A percentile compares a stretch with the other conserved stretches of the same genome.
Evolutionary conservation across 2,329 filamentous ascomycete species (phyloP).

Genomic region (Fusarium anguioides): DNA sequence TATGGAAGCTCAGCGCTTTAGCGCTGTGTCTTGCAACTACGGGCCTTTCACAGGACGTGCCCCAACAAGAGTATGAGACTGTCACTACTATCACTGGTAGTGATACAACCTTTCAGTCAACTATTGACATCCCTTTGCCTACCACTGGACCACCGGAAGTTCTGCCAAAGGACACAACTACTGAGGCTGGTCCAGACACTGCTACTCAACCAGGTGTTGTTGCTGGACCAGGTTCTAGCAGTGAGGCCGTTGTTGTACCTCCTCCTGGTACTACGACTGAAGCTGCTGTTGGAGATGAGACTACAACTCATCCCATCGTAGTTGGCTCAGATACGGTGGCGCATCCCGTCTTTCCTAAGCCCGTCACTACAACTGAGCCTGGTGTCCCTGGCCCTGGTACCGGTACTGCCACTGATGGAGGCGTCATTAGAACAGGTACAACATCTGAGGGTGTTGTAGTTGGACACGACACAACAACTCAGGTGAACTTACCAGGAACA

Average conservation of each 20-base stretch:
- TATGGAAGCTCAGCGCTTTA: not conserved
- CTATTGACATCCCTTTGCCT: not conserved
- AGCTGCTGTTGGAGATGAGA: not conserved
- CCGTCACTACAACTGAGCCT: not conserved
- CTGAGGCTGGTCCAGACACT: too few species aligned
- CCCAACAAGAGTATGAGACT: not conserved
- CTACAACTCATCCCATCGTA: too few species aligned
- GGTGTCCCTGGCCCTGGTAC: not conserved
- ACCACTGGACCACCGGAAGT: not conserved
- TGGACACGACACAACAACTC: too few species aligned
- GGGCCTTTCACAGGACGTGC: not conserved
- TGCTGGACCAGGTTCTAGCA: too few species aligned
- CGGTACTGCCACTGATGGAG: not conserved
- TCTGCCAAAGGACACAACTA: too few species aligned
- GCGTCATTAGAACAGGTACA: not conserved
- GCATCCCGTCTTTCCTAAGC: too few species aligned
- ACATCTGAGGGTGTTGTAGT: not conserved
- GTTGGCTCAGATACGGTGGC: too few species aligned
- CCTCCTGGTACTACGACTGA: not conserved
- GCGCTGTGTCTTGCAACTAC: not conserved
- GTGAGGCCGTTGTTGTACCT: not conserved
- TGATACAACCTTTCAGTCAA: not conserved
- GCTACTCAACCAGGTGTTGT: too few species aligned
- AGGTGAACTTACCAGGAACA: too few species aligned
- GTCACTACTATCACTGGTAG: not conserved